Percentiles rank a stretch among this genome's conserved stretches.
phyloP scores from a whole-genome alignment of 352 stramenopile species.

The Pythium volutum region DNA sequence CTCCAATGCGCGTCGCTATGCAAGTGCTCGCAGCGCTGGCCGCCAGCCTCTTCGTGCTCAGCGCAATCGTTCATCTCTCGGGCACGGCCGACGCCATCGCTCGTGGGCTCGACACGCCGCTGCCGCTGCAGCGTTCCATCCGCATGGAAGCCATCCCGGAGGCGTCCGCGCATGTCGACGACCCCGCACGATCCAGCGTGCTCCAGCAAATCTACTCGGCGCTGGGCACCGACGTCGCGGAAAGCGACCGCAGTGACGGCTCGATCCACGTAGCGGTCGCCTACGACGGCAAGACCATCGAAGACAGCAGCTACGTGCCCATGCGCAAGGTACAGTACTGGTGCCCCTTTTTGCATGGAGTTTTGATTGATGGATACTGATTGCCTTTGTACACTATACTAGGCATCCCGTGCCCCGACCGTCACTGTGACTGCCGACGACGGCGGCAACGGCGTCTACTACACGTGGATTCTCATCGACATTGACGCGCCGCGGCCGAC shows the following conservation, averaged over 20 bases:
- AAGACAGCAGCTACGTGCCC: conserved; percentile 17
- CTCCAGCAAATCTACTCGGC: conserved; percentile 13
- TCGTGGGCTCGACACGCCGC: conserved; percentile 12
- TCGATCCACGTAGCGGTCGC: conserved; percentile 4
- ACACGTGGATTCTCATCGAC: conserved; percentile 68
- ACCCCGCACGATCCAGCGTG: conserved; percentile 10
- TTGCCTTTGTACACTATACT: not conserved
- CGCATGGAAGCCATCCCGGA: conserved; percentile 4
- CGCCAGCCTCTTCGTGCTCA: conserved; percentile 8
- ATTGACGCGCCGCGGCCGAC: conserved; percentile 61
- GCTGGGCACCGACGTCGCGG: conserved; percentile 2
- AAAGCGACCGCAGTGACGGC: conserved; percentile 8
- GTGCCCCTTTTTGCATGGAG: not conserved
- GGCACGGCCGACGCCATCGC: conserved; percentile 18
- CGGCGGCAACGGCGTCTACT: conserved; percentile 22
- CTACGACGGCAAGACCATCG: conserved; percentile 6
- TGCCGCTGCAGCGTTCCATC: not conserved
- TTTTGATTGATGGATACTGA: not conserved
- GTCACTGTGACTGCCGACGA: conserved; percentile 24
- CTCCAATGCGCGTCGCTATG: conserved; percentile 13
- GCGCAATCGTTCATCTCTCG: conserved; percentile 19
- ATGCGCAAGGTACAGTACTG: conserved; percentile 17
- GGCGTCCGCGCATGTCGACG: not conserved
- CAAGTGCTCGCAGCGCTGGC: conserved; percentile 22
- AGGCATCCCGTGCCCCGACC: conserved; percentile 33